Evolutionary conservation across 2,329 filamentous ascomycete species (phyloP), one percentile per base, ranked within the genome.

Genomic region (Colletotrichum sp.): DNA sequence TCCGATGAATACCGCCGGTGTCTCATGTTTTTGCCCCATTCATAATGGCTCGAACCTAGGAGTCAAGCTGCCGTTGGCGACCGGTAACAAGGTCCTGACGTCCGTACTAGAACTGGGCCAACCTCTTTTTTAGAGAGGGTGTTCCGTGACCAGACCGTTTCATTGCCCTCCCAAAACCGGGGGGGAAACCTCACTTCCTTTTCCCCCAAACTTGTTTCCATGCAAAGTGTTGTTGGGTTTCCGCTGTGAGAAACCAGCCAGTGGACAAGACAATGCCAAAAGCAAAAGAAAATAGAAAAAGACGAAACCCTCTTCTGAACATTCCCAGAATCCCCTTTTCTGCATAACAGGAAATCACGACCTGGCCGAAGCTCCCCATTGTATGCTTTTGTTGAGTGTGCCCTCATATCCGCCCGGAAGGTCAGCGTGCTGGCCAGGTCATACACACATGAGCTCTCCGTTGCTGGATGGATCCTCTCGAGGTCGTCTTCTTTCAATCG

Each of bases 321-420:
- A 66, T 69, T 75, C 71, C 74, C 71, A 30, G 30, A 71, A 63
- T 68, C 71, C 65, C 69, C 71, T 39, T 75, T 77, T 77, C 61
- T 65, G 73, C 70, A 52, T 27, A 55, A 39, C 29, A 44, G 65
- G 74, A 66, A 70, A 70, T 29, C 73, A 74, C 71, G 55, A 77
- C 74, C 74, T 69, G n/a, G 44, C 70, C 70, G 71, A 57, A 57
- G 69, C 70, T 73, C 64, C 52, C 52, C 63, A 19, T 49, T 68
- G 73, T 76, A 76, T 76, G 74, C 65, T 76, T 72, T 73, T 75
- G 49, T 63, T 74, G 32, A 63, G 34, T n/a, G 55, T 49, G 29
- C 27, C 61, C 59, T 44, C 19, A 67, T 75, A 39, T 67, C 69
- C 72, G 19, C 62, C 72, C 55, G 34, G 62, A 72, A 72, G 72